Percentiles rank a stretch among this genome's conserved stretches.
Conservation (phyloP, 805 yeast species). For the Spathaspora girioi region DNA sequence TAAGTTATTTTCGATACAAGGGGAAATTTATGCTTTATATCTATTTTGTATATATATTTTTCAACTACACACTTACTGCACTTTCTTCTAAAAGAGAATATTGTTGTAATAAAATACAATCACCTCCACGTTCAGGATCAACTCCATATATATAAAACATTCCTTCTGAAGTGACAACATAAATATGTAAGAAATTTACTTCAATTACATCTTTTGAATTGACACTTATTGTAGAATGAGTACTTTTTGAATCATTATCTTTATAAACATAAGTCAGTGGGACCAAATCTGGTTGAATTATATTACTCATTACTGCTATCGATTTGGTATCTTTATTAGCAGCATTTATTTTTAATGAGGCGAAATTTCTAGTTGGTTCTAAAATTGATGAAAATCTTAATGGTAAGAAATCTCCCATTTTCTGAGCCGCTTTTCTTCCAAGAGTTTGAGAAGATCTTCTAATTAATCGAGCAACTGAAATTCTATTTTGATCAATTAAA, state of each 20-base stretch:
- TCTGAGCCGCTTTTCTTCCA: slow-evolving; percentile 80
- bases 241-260: slow-evolving; percentile 10
- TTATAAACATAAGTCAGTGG: slow-evolving; percentile 24
- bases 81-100: slow-evolving; percentile 46
- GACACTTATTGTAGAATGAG: slow-evolving; percentile 3
- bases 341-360: slow-evolving; percentile 67
- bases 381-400: slow-evolving; percentile 73
- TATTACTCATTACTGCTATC: slow-evolving; percentile 42
- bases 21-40: no score
- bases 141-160: slow-evolving; percentile 75
- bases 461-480: slow-evolving; percentile 71
- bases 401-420: slow-evolving; percentile 85
- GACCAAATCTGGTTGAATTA: slow-evolving; percentile 26
- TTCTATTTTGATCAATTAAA: slow-evolving; percentile 63
- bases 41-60: neutral
- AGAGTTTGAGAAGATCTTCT: slow-evolving; percentile 74
- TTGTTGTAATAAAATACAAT: slow-evolving; percentile 76
- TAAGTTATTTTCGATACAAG: no score
- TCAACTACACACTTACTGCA: neutral
- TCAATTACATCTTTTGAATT: slow-evolving; percentile 17
- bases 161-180: slow-evolving; percentile 81
- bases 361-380: slow-evolving; percentile 90
- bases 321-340: slow-evolving; percentile 38
- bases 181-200: slow-evolving; percentile 41
- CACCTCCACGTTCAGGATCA: slow-evolving; percentile 90